Evolutionary conservation across 2,329 filamentous ascomycete genomes (phyloP).

Genomic region (Colletotrichum theobromicola): DNA sequence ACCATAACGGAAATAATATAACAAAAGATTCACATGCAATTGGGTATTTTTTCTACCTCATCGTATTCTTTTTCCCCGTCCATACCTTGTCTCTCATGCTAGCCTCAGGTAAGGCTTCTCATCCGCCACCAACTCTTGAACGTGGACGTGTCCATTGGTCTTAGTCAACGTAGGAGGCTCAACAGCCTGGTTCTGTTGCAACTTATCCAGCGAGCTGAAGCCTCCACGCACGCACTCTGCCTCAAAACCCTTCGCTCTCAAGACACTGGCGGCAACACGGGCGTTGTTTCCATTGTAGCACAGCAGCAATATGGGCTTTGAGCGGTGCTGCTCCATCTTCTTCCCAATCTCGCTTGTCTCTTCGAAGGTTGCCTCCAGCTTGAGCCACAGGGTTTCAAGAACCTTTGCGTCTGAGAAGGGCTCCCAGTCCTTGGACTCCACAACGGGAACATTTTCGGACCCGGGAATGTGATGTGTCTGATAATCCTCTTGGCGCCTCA

Average conservation of each 20-base stretch:
- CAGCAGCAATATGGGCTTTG: conserved; percentile 47
- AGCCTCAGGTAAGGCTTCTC: not conserved
- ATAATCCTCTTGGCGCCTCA: conserved; percentile 49
- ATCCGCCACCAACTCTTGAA: not conserved
- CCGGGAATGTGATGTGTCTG: conserved; percentile 45
- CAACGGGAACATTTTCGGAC: conserved; percentile 49
- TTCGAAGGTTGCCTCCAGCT: conserved; percentile 48
- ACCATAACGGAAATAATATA: not conserved
- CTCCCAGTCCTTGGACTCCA: conserved; percentile 36
- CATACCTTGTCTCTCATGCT: not conserved
- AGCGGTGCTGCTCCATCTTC: conserved; percentile 23
- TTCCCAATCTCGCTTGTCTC: conserved; percentile 2
- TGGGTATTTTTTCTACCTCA: not conserved
- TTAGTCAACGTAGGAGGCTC: not conserved
- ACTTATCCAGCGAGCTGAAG: conserved; percentile 24
- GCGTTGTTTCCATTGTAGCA: conserved; percentile 62
- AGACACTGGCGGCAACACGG: conserved; percentile 57
- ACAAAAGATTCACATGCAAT: not conserved
- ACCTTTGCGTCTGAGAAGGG: conserved; percentile 51
- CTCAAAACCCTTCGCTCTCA: conserved; percentile 53
- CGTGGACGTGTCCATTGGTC: not conserved
- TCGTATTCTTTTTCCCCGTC: not conserved
- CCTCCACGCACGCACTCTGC: conserved; percentile 53
- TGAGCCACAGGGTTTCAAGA: conserved; percentile 51
- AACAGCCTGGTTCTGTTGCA: not conserved